Percentiles rank a stretch among this genome's conserved stretches.
Evolutionary conservation across 2,329 filamentous ascomycete species (phyloP).

Genomic region (Xenoacremonium recifei): DNA sequence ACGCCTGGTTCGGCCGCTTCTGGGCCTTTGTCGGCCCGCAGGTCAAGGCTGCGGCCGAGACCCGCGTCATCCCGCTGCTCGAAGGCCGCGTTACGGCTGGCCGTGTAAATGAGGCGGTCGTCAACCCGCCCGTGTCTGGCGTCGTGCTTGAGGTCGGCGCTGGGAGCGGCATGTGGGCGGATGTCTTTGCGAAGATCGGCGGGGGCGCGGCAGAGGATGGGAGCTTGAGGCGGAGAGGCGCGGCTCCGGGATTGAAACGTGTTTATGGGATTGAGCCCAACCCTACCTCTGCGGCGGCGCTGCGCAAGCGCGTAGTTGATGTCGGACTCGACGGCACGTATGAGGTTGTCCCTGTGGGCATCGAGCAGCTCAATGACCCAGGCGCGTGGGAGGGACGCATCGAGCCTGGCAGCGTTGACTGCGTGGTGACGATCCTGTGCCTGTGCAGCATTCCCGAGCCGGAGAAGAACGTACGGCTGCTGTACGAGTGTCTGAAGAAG

Average conservation of each 20-base stretch:
- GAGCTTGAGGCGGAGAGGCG: conserved; percentile 10
- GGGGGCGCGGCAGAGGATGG: conserved; percentile 7
- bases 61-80: conserved; percentile 52
- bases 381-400: conserved; percentile 46
- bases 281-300: conserved; percentile 44
- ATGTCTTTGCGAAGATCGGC: conserved; percentile 43
- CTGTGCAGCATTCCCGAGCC: conserved; percentile 64
- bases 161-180: conserved; percentile 60
- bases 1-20: conserved; percentile 60
- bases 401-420: conserved; percentile 51
- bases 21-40: conserved; percentile 55
- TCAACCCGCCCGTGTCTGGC: conserved; percentile 42
- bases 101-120: conserved; percentile 29
- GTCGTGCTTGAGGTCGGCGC: conserved; percentile 62
- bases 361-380: conserved; percentile 51
- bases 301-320: conserved; percentile 46
- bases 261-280: conserved; percentile 68
- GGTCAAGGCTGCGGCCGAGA: conserved; percentile 41
- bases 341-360: conserved; percentile 60
- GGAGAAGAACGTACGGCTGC: conserved; percentile 49
- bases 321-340: conserved; percentile 57
- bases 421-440: conserved; percentile 60
- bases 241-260: conserved; percentile 33
- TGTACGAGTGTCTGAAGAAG: conserved; percentile 58
- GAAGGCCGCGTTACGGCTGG: conserved; percentile 46